A percentile compares a stretch with the other conserved stretches of the same genome.
Evolutionary conservation across 495 filamentous ascomycete species (phyloP).

Genomic region (Trichocladium uniseriatum): DNA sequence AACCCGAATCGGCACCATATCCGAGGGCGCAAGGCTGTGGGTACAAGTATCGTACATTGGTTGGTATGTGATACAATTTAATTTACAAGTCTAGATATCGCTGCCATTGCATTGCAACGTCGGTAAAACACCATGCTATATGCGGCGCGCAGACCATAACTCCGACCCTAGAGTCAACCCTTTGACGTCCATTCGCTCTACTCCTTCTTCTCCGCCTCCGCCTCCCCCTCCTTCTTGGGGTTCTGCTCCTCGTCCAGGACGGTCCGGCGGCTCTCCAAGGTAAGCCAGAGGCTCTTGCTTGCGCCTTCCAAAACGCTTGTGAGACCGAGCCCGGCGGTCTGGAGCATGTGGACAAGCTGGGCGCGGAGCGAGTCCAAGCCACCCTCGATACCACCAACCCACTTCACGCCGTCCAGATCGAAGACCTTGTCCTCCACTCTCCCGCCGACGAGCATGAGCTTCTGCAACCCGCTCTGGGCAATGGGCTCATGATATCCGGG

Average conservation of each 20-base stretch:
- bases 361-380: slow-evolving; percentile 74
- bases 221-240: slow-evolving; percentile 23
- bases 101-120: slow-evolving; percentile 3
- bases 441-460: slow-evolving; percentile 77
- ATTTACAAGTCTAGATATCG: slow-evolving; percentile 14
- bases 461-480: slow-evolving; percentile 72
- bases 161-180: background rate
- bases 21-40: too few relatives aligned
- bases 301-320: slow-evolving; percentile 66
- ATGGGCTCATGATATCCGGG: slow-evolving; percentile 69
- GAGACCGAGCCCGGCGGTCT: slow-evolving; percentile 62
- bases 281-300: slow-evolving; percentile 70
- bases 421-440: slow-evolving; percentile 74
- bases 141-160: background rate
- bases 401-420: slow-evolving; percentile 67
- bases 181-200: slow-evolving; percentile 14
- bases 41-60: background rate
- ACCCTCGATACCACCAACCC: slow-evolving; percentile 76
- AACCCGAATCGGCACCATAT: too few relatives aligned
- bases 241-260: slow-evolving; percentile 69
- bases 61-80: slow-evolving; percentile 13
- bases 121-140: slow-evolving; percentile 6
- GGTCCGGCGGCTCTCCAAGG: slow-evolving; percentile 66
- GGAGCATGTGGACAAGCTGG: slow-evolving; percentile 69
- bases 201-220: slow-evolving; percentile 27